These are phyloP conservation scores for Toxoplasma gondii DNA, from an alignment of 169 alveolate species.

Conservation along the genomic window DNA sequence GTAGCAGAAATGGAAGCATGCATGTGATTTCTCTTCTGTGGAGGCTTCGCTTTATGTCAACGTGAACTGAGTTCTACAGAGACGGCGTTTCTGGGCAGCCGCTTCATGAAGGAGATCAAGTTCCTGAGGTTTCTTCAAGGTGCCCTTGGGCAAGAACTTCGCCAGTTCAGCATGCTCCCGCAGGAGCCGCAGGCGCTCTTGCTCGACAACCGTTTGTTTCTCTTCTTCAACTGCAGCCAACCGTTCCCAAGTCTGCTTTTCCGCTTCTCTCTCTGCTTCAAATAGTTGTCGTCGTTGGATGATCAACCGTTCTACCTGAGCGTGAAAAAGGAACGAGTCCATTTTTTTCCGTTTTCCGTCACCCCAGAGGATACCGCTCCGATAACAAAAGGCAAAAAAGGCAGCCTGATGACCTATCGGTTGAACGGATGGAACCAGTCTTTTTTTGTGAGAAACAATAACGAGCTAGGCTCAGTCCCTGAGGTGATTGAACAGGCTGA, in stretches of 20 bases:
- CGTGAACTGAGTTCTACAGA: not conserved
- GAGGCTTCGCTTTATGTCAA: too few species aligned
- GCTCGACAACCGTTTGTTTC: conserved; percentile 77
- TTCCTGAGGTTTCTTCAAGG: conserved; percentile 73
- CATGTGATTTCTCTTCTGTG: too few species aligned
- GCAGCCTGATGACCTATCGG: not conserved
- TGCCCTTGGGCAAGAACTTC: conserved; percentile 81
- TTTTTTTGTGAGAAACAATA: too few species aligned
- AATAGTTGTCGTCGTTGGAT: conserved; percentile 78
- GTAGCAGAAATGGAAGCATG: too few species aligned
- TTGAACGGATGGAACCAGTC: not conserved
- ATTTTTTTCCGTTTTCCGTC: too few species aligned
- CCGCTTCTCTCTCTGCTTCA: conserved; percentile 78
- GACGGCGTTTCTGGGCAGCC: not conserved
- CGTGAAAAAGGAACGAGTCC: not conserved
- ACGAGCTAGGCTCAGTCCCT: too few species aligned
- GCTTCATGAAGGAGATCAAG: conserved; percentile 39
- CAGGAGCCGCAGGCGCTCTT: conserved; percentile 80
- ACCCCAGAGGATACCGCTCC: too few species aligned
- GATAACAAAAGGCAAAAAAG: not conserved
- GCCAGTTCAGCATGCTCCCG: conserved; percentile 77
- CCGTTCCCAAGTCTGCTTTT: conserved; percentile 73
- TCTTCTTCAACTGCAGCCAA: conserved; percentile 71
- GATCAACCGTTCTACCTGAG: conserved; percentile 80
- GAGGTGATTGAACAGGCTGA: too few species aligned